A percentile compares a stretch with the other conserved stretches of the same genome.
These are phyloP conservation scores for Russula abietina DNA, from an alignment of 768 basidiomycete genomes.

Conservation along the genomic window DNA sequence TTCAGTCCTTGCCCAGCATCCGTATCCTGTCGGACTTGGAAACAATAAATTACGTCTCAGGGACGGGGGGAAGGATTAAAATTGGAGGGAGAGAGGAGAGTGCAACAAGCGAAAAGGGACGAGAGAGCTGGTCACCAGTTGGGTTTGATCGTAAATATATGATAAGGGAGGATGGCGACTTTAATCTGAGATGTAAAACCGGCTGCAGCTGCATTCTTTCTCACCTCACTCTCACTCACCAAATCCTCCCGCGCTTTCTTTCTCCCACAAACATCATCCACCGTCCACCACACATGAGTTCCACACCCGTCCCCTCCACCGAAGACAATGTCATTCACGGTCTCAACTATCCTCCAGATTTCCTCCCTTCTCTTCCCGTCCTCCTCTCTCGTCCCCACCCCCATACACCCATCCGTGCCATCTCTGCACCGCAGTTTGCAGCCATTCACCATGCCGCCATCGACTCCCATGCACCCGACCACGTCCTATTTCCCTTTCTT, in stretches of 20 bases:
- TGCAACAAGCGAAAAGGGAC: slow-evolving; percentile 9
- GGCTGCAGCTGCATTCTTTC: background rate
- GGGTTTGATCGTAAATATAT: slow-evolving; percentile 5
- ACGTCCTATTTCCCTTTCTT: slow-evolving; percentile 80
- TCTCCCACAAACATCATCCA: slow-evolving; percentile 8
- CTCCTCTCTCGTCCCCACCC: slow-evolving; percentile 35
- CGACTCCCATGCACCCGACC: slow-evolving; percentile 69
- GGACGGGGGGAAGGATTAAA: slow-evolving; percentile 11
- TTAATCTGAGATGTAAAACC: slow-evolving; percentile 17
- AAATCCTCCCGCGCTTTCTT: background rate
- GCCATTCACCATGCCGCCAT: slow-evolving; percentile 57
- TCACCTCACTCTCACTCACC: slow-evolving; percentile 5
- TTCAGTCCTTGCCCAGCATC: background rate
- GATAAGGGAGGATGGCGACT: slow-evolving; percentile 16
- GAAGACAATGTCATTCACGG: slow-evolving; percentile 23
- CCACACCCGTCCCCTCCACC: slow-evolving; percentile 3
- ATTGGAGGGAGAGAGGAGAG: background rate
- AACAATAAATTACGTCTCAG: slow-evolving; percentile 17
- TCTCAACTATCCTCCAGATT: slow-evolving; percentile 27
- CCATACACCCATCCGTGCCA: slow-evolving; percentile 38
- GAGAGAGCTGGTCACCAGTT: slow-evolving; percentile 12
- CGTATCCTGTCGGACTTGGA: slow-evolving; percentile 4
- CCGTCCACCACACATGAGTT: slow-evolving; percentile 10
- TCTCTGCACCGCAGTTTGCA: slow-evolving; percentile 47
- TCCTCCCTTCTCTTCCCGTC: slow-evolving; percentile 29